A percentile compares a stretch with the other conserved stretches of the same genome.
Conservation (phyloP, 2,329 filamentous ascomycete genomes). For the Epichloe gansuensis region DNA sequence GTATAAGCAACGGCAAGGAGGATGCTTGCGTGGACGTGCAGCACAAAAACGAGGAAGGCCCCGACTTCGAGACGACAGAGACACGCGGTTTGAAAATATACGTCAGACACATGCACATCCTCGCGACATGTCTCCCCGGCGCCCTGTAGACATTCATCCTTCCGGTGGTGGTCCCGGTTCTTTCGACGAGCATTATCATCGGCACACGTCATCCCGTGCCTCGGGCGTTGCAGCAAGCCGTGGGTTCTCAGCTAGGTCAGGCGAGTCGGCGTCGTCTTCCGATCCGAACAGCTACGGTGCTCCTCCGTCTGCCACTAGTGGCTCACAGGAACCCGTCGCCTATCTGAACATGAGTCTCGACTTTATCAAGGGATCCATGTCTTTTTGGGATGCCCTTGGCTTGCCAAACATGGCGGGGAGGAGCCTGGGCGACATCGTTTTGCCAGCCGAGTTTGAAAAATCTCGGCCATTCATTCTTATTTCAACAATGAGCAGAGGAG, state of each 20-base stretch:
- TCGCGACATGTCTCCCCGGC: conserved; percentile 33
- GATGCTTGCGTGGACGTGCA: conserved; percentile 73
- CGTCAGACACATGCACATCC: conserved; percentile 29
- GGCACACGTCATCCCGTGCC: conserved; percentile 37
- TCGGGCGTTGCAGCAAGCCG: conserved; percentile 43
- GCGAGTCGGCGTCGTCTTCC: conserved; percentile 31
- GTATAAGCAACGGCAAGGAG: conserved; percentile 66
- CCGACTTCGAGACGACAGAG: conserved; percentile 60
- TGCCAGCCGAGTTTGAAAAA: conserved; percentile 39
- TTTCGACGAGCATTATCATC: conserved; percentile 35
- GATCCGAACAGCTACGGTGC: conserved; percentile 1
- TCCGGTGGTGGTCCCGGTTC: conserved; percentile 29
- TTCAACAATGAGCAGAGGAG: conserved; percentile 45
- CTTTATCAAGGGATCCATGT: conserved; percentile 41
- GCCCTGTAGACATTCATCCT: conserved; percentile 40
- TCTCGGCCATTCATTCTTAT: conserved; percentile 35
- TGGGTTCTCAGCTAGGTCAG: conserved; percentile 31
- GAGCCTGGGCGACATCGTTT: conserved; percentile 42
- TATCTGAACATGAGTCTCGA: conserved; percentile 48
- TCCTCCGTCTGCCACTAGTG: conserved; percentile 17
- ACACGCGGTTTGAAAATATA: conserved; percentile 42
- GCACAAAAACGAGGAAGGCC: conserved; percentile 77
- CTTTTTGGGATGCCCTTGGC: conserved; percentile 45
- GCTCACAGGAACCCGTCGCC: conserved; percentile 37
- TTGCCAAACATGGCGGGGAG: conserved; percentile 33